A percentile compares a stretch with the other conserved stretches of the same genome.
phyloP scores from a whole-genome alignment of 148 eudicot genomes.

The Chenopodium berlandieri region DNA sequence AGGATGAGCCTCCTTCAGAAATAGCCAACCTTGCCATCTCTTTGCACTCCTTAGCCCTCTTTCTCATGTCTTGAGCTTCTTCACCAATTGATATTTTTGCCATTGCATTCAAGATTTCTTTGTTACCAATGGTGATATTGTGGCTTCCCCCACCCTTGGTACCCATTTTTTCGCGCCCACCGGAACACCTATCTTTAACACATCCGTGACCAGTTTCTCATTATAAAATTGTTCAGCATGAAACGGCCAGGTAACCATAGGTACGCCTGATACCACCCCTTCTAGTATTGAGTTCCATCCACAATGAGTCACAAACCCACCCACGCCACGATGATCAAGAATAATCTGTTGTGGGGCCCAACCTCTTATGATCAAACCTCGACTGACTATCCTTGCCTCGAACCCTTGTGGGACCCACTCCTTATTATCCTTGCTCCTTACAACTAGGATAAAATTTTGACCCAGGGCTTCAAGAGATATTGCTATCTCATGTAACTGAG shows the following conservation, averaged over 20 bases:
- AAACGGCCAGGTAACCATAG: slow-evolving; percentile 29
- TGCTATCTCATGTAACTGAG: slow-evolving; percentile 29
- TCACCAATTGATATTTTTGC: slow-evolving; percentile 31
- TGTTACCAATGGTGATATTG: background rate
- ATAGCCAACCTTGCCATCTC: slow-evolving; percentile 43
- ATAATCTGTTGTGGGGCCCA: slow-evolving; percentile 31
- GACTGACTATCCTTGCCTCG: background rate
- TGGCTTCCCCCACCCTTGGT: slow-evolving; percentile 3
- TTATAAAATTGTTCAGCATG: slow-evolving; percentile 30
- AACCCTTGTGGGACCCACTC: slow-evolving; percentile 13
- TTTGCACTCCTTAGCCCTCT: slow-evolving; percentile 18
- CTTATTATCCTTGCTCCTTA: slow-evolving; percentile 7
- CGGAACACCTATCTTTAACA: slow-evolving; percentile 30
- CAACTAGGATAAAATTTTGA: slow-evolving; percentile 24
- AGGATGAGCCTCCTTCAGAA: slow-evolving; percentile 49
- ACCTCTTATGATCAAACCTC: slow-evolving; percentile 24
- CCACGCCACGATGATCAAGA: slow-evolving; percentile 11
- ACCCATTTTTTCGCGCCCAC: slow-evolving; percentile 41
- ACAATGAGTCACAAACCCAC: slow-evolving; percentile 28
- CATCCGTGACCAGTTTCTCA: slow-evolving; percentile 23
- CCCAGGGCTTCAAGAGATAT: slow-evolving; percentile 21
- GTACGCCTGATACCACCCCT: slow-evolving; percentile 19
- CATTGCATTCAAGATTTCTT: slow-evolving; percentile 31
- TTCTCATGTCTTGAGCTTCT: slow-evolving; percentile 39
- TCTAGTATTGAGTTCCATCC: slow-evolving; percentile 30